Evolutionary conservation across 73 alveolate species (phyloP), one percentile per base, ranked within the genome.

Genomic region (Paramecium pentaurelia): DNA sequence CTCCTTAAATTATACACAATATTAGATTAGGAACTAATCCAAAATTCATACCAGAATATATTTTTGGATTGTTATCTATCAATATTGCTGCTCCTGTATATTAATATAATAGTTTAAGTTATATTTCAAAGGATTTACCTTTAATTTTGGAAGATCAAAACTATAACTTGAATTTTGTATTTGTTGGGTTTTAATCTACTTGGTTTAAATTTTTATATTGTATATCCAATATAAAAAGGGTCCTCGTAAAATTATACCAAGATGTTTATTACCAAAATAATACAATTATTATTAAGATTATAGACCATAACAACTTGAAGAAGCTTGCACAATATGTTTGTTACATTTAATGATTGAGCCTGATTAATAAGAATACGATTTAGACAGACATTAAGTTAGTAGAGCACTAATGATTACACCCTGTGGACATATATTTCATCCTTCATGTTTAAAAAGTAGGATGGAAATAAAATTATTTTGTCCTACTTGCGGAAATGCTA

Each of bases 341-440:
- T 32, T 44, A 10, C 49, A 49, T 47, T 18, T 80, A 44, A 42
- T 47, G 44, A 40, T 80, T 22, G 91, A 80, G 49, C 91, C 91
- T n/a, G 45, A 80, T 9, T n/a, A 80, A 47, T 25, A 28, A 11
- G 91, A 80, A 45, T 47, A 45, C 1, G 91, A 80, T 32, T 45
- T 80, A 49, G 73, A 49, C 22, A 32, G 42, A 45, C 27, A 25
- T 36, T 80, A 45, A 14, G 36, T 80, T 10, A 80, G 91, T 27
- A 80, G 45, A 80, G 9, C 2, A 1, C 12, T 80, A 12, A 80
- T 80, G 91, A 47, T 80, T 25, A 80, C 91, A 10, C 91, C 91
- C 4, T 80, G 91, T 47, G 51, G 58, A 25, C 91, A 80, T 80
- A 80, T 45, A 47, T 80, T 80, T n/a, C 91, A 80, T 44, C 71